Evolutionary conservation across 805 yeast genomes (phyloP).

Genomic region (Yamadazyma nakazawae): DNA sequence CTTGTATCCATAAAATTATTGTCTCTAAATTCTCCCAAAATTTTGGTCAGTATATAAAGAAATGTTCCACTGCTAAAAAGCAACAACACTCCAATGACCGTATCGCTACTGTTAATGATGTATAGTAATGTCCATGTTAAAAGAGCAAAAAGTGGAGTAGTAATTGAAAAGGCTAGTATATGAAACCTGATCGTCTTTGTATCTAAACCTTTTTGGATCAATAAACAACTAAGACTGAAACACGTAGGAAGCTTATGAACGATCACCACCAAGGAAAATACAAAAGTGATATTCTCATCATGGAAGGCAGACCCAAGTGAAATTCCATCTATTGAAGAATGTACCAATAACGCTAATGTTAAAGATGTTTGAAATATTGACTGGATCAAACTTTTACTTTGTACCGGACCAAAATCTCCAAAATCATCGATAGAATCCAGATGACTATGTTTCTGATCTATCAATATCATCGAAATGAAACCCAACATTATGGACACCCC

Average conservation of each 20-base stretch:
- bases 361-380: constrained; percentile 43
- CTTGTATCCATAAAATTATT: constrained; percentile 11
- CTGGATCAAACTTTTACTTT: background rate
- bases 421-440: background rate
- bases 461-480: constrained; percentile 6
- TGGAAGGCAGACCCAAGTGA: constrained; percentile 62
- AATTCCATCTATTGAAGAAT: constrained; percentile 69
- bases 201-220: constrained; percentile 39
- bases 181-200: constrained; percentile 39
- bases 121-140: constrained; percentile 43
- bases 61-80: constrained; percentile 72
- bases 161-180: constrained; percentile 49
- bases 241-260: constrained; percentile 75
- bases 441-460: constrained; percentile 1
- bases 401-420: constrained; percentile 2
- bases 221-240: constrained; percentile 59
- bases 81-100: constrained; percentile 52
- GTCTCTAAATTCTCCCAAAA: constrained; percentile 19
- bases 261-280: constrained; percentile 59
- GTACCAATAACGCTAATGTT: constrained; percentile 62
- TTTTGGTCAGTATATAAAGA: constrained; percentile 65
- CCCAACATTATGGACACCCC: constrained; percentile 13
- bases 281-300: constrained; percentile 31
- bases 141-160: constrained; percentile 63
- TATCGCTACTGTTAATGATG: constrained; percentile 26